These are phyloP conservation scores for Trifolium repens DNA, from an alignment of 306 rosid species.

Conservation along the genomic window DNA sequence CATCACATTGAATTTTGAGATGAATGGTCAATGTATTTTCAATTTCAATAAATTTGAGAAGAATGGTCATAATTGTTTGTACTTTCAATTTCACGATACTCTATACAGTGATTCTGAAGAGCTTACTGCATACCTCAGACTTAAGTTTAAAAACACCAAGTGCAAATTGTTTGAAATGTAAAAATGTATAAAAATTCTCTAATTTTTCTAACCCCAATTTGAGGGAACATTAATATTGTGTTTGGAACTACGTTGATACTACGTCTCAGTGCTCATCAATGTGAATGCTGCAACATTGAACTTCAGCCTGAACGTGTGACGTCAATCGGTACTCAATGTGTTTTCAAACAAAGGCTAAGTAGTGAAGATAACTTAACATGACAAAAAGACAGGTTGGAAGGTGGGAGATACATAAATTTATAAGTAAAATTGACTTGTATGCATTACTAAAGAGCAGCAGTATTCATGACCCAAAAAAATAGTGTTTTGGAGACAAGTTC, in stretches of 20 bases:
- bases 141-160: neutral
- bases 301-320: too few species aligned
- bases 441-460: conserved; percentile 23
- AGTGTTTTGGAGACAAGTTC: conserved; percentile 25
- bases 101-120: neutral
- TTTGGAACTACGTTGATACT: too few species aligned
- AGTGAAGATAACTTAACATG: neutral
- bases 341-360: neutral
- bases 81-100: neutral
- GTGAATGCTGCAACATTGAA: too few species aligned
- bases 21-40: too few species aligned
- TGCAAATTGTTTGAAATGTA: neutral
- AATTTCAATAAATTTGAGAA: too few species aligned
- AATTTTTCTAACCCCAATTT: neutral
- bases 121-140: neutral
- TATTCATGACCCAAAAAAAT: conserved; percentile 17
- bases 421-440: conserved; percentile 34
- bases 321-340: too few species aligned
- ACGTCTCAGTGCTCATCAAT: too few species aligned
- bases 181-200: conserved; percentile 21
- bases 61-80: neutral
- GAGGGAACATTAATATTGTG: neutral
- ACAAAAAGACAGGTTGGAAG: neutral
- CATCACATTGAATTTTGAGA: too few species aligned
- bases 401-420: neutral